Percentiles rank a stretch among this genome's conserved stretches.
These are phyloP conservation scores for Melanopsichium pennsylvanicum DNA, from an alignment of 1,284 basidiomycete species.

Conservation along the genomic window DNA sequence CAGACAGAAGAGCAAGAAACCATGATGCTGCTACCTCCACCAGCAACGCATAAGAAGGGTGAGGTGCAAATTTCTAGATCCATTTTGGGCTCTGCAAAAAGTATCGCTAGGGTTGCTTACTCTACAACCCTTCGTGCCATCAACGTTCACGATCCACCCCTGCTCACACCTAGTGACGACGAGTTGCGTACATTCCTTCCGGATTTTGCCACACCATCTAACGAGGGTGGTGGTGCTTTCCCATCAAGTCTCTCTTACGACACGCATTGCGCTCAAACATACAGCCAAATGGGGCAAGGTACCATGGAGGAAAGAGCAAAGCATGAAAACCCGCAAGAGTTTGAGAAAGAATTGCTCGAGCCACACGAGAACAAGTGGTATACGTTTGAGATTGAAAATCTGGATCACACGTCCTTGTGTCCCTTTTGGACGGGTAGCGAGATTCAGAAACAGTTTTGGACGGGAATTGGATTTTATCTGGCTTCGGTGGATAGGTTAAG, in stretches of 20 bases:
- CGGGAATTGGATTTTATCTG: slow-evolving; percentile 36
- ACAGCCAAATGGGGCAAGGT: no score
- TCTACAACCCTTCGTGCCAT: slow-evolving; percentile 23
- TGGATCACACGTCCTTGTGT: slow-evolving; percentile 39
- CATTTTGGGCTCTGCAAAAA: slow-evolving; percentile 8
- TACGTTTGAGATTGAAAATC: slow-evolving; percentile 22
- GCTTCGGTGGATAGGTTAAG: slow-evolving; percentile 25
- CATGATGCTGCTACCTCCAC: slow-evolving; percentile 3
- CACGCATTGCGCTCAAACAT: no score
- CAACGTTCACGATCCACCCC: slow-evolving; percentile 9
- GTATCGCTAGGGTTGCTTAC: slow-evolving; percentile 15
- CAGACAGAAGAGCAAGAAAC: no score
- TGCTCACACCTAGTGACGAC: slow-evolving; percentile 27
- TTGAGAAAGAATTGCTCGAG: slow-evolving; percentile 2
- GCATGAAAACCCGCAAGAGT: neutral
- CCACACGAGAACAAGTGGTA: slow-evolving; percentile 42
- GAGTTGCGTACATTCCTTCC: slow-evolving; percentile 24
- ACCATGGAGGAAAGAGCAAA: no score
- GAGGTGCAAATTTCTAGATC: neutral
- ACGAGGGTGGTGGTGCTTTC: no score
- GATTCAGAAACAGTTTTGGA: slow-evolving; percentile 46
- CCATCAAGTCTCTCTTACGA: no score
- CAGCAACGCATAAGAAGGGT: slow-evolving; percentile 3
- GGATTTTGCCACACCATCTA: neutral
- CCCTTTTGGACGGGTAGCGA: slow-evolving; percentile 51